phyloP scores from a whole-genome alignment of 108 stramenopile genomes.

The Fragilaria crotonensis region DNA sequence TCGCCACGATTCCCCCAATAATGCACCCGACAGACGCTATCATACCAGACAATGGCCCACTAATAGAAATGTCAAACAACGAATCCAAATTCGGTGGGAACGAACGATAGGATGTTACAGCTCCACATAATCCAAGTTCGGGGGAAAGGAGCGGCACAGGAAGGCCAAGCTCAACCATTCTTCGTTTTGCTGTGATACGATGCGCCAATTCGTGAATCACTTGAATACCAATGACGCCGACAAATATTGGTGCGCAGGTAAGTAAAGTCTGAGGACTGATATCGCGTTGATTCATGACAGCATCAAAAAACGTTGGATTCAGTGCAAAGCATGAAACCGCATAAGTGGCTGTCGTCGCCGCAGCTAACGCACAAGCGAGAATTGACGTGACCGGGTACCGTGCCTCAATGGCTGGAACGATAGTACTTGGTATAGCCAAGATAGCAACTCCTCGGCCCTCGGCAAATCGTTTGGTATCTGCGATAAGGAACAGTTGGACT shows the following conservation, averaged over 20 bases:
- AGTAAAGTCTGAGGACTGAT: conserved; percentile 13
- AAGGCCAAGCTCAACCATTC: conserved; percentile 39
- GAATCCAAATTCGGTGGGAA: conserved; percentile 51
- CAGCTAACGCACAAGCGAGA: not conserved
- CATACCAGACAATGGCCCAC: conserved; percentile 28
- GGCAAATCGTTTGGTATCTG: conserved; percentile 22
- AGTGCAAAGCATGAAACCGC: conserved; percentile 47
- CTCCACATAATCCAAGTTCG: conserved; percentile 49
- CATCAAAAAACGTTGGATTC: conserved; percentile 61
- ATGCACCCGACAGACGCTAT: conserved; percentile 22
- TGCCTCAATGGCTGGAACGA: not conserved
- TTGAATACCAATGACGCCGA: conserved; percentile 51
- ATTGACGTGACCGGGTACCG: not conserved
- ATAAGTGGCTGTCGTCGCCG: conserved; percentile 17
- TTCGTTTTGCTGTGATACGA: conserved; percentile 39
- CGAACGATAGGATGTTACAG: conserved; percentile 56
- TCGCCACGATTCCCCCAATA: conserved; percentile 18
- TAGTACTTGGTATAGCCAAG: not conserved
- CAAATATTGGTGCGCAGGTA: conserved; percentile 44
- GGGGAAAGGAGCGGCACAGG: conserved; percentile 64
- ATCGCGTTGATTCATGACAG: conserved; percentile 49
- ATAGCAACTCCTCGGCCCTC: not conserved
- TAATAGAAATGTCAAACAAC: conserved; percentile 41
- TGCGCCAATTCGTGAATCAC: conserved; percentile 56
- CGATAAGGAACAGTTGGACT: conserved; percentile 57